Conservation (phyloP, 2,329 filamentous ascomycete genomes). For the Eutypella sp. region DNA sequence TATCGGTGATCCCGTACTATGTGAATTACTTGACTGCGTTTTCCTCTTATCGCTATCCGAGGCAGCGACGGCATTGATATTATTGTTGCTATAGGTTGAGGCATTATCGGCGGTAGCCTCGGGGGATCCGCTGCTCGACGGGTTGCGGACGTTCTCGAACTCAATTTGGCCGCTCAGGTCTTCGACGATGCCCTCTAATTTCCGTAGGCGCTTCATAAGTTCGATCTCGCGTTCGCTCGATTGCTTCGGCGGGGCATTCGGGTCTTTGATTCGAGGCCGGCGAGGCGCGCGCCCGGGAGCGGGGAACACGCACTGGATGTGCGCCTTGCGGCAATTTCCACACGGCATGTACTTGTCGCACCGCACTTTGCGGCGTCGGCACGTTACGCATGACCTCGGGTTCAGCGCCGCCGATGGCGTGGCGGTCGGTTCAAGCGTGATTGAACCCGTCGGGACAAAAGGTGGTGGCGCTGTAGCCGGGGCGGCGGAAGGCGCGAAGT, state of each 20-base stretch:
- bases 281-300: constrained; percentile 68
- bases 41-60: constrained; percentile 17
- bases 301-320: constrained; percentile 69
- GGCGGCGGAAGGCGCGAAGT: not conserved
- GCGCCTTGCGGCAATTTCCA: constrained; percentile 66
- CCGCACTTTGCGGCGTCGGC: constrained; percentile 58
- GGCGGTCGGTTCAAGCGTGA: constrained; percentile 25
- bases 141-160: constrained; percentile 40
- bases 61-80: not conserved
- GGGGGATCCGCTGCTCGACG: constrained; percentile 32
- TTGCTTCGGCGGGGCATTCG: constrained; percentile 55
- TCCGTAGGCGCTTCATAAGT: constrained; percentile 65
- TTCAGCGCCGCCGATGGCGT: constrained; percentile 26
- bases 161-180: constrained; percentile 62
- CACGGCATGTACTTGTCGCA: constrained; percentile 77
- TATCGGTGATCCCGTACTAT: constrained; percentile 11
- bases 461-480: constrained; percentile 4
- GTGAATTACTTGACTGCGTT: constrained; percentile 12
- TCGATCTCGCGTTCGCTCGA: constrained; percentile 61
- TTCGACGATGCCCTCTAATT: constrained; percentile 72
- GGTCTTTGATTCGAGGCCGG: constrained; percentile 59
- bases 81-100: constrained; percentile 1
- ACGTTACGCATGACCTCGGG: constrained; percentile 44
- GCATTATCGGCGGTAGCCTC: constrained; percentile 29
- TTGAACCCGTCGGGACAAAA: constrained; percentile 21